Conservation (phyloP, 1,284 basidiomycete genomes). For the Irpex sp. region DNA sequence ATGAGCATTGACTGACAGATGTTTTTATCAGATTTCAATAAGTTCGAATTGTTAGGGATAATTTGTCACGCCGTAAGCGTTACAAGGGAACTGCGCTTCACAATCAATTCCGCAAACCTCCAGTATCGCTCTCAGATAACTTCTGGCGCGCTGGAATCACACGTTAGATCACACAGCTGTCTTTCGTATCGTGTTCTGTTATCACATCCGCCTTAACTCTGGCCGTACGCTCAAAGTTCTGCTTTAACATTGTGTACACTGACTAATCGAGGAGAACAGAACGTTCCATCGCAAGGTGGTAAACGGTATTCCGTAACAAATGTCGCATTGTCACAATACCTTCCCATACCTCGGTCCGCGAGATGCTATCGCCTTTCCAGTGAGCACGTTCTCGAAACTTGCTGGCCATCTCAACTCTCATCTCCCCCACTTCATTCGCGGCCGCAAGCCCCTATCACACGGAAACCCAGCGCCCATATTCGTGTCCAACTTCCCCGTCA, state of each 20-base stretch:
- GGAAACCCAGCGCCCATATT: background rate
- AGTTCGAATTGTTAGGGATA: background rate
- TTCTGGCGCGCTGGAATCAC: background rate
- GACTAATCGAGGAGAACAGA: background rate
- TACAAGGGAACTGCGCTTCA: background rate
- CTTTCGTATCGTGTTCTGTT: background rate
- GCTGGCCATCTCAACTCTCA: background rate
- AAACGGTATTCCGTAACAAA: background rate
- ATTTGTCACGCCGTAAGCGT: background rate
- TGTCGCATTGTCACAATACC: background rate
- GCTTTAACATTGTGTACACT: background rate
- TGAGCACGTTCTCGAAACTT: background rate
- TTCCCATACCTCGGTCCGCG: background rate
- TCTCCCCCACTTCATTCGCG: background rate
- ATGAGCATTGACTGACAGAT: background rate
- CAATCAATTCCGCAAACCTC: background rate
- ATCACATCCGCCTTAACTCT: background rate
- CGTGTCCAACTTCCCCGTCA: background rate
- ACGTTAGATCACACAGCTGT: background rate
- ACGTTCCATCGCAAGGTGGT: background rate
- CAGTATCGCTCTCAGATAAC: background rate
- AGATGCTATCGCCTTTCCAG: background rate
- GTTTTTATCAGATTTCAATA: background rate
- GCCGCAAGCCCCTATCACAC: background rate
- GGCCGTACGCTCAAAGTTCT: background rate